phyloP scores from a whole-genome alignment of 805 yeast genomes.

The Hanseniaspora vineae region DNA sequence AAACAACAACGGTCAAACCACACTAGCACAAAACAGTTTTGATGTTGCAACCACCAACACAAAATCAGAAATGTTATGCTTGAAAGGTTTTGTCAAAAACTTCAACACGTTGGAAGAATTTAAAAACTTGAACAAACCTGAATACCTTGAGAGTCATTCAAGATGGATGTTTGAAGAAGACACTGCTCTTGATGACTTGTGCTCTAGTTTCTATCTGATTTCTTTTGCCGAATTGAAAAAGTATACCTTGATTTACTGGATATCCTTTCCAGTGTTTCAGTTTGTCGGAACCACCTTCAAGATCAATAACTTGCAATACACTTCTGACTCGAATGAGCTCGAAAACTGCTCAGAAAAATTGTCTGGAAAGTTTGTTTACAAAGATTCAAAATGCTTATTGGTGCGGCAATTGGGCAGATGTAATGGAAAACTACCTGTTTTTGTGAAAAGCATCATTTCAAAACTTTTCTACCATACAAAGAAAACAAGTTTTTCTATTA shows the following conservation, averaged over 20 bases:
- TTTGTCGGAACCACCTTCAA: slow-evolving; percentile 6
- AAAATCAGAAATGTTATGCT: slow-evolving; percentile 11
- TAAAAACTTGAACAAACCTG: slow-evolving; percentile 50
- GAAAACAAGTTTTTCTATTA: neutral
- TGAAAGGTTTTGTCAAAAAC: slow-evolving; percentile 36
- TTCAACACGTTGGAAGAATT: slow-evolving; percentile 82
- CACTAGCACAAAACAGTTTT: slow-evolving; percentile 12
- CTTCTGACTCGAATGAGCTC: slow-evolving; percentile 3
- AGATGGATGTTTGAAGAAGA: slow-evolving; percentile 19
- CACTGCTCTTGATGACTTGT: slow-evolving; percentile 13
- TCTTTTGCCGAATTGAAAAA: slow-evolving; percentile 83
- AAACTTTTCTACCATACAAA: neutral
- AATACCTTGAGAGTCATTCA: slow-evolving; percentile 35
- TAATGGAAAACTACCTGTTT: neutral
- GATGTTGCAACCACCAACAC: slow-evolving; percentile 8
- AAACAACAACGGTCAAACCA: slow-evolving; percentile 21
- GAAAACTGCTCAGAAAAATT: neutral
- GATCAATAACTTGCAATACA: neutral
- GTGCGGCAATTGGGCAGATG: no score
- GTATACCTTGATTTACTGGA: slow-evolving; percentile 83
- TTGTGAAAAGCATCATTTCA: neutral
- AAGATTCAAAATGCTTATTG: neutral
- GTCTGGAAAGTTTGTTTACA: neutral
- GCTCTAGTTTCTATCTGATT: slow-evolving; percentile 33
- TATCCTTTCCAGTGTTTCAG: slow-evolving; percentile 57